A percentile compares a stretch with the other conserved stretches of the same genome.
Evolutionary conservation across 371 early-diverging fungal species (phyloP).

Genomic region (Nematocida sp.): DNA sequence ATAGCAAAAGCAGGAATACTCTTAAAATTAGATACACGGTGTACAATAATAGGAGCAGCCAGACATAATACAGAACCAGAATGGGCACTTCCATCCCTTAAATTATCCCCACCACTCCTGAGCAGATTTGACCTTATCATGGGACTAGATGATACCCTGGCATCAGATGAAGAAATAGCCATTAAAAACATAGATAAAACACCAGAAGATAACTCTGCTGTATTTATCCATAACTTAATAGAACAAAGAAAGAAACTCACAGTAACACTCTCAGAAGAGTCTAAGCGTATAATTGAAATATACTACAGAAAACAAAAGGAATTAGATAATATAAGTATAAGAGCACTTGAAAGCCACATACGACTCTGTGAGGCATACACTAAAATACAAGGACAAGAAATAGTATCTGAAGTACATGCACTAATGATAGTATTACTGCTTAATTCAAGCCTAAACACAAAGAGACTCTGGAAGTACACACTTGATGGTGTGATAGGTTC

Average conservation of each 20-base stretch:
- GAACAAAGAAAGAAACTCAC: conserved; percentile 36
- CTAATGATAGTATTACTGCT: conserved; percentile 51
- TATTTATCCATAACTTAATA: conserved; percentile 49
- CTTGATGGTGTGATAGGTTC: not conserved
- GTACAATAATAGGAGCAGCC: conserved; percentile 68
- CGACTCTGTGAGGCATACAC: conserved; percentile 68
- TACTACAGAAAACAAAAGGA: conserved; percentile 66
- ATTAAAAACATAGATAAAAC: conserved; percentile 29
- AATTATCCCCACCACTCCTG: conserved; percentile 66
- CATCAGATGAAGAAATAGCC: conserved; percentile 27
- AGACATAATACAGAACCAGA: conserved; percentile 61
- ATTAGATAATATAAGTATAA: conserved; percentile 63
- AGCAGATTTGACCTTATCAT: conserved; percentile 70
- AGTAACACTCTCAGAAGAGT: conserved; percentile 39
- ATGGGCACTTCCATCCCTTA: conserved; percentile 64
- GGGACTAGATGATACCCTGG: conserved; percentile 24
- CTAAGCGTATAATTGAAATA: conserved; percentile 51
- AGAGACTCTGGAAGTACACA: conserved; percentile 23
- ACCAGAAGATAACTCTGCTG: not conserved
- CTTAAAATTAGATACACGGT: conserved; percentile 65
- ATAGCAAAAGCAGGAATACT: conserved; percentile 71
- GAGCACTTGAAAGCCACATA: conserved; percentile 69
- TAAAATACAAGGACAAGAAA: conserved; percentile 31
- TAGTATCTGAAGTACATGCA: conserved; percentile 20
- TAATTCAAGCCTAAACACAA: conserved; percentile 25